phyloP scores from a whole-genome alignment of 1,139 yeast species.

The Geotrichum fermentans region DNA sequence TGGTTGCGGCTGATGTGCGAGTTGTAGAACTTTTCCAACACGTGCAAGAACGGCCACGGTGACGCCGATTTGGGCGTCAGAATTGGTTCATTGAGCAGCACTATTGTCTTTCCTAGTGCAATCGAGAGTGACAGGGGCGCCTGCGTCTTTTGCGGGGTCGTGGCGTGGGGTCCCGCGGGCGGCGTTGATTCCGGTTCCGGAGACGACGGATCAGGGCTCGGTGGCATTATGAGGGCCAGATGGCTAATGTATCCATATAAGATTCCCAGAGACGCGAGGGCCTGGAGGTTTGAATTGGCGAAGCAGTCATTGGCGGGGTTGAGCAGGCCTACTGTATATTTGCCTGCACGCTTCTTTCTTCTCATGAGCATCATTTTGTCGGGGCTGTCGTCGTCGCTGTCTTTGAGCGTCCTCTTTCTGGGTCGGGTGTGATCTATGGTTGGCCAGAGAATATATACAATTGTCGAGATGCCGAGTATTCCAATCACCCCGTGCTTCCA shows the following conservation, averaged over 20 bases:
- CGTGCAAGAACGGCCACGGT: constrained; percentile 73
- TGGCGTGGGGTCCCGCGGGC: background rate
- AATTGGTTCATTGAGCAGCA: constrained; percentile 61
- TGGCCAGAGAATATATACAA: background rate
- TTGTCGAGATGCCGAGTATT: background rate
- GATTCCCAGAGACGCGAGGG: constrained; percentile 65
- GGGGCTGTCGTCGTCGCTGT: background rate
- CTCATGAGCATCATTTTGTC: constrained; percentile 16
- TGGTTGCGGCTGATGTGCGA: constrained; percentile 76
- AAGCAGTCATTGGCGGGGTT: constrained; percentile 86
- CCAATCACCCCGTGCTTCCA: background rate
- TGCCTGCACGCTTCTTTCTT: constrained; percentile 52
- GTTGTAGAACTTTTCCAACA: constrained; percentile 69
- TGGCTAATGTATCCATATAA: constrained; percentile 52
- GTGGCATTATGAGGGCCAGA: constrained; percentile 36
- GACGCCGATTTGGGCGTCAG: constrained; percentile 53
- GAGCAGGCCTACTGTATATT: constrained; percentile 73
- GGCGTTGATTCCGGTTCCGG: constrained; percentile 14
- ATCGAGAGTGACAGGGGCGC: constrained; percentile 22
- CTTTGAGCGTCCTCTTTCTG: background rate
- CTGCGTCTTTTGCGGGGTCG: background rate
- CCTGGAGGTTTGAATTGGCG: constrained; percentile 88
- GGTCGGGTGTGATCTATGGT: background rate
- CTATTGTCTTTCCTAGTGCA: constrained; percentile 52
- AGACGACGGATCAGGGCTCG: constrained; percentile 31